phyloP scores from a whole-genome alignment of 192 early-diverging fungal genomes.

The Allomyces javanicus region DNA sequence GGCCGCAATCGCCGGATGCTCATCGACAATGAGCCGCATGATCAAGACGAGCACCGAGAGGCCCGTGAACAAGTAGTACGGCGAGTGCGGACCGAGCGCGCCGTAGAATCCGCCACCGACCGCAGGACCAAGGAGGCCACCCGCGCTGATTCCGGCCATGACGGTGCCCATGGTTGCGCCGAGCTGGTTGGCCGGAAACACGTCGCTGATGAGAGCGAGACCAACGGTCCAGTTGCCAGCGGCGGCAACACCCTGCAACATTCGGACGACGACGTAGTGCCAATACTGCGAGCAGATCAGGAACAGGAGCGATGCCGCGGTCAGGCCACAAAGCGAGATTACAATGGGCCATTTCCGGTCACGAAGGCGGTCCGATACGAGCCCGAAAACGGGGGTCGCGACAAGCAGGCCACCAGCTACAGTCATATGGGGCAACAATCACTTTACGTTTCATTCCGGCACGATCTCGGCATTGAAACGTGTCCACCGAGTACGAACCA shows the following conservation, averaged over 20 bases:
- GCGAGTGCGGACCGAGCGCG: not conserved
- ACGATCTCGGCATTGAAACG: too few relatives aligned
- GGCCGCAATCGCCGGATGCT: not conserved
- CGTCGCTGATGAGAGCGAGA: not conserved
- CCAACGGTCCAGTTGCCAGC: not conserved
- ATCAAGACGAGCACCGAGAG: not conserved
- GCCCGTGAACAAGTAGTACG: not conserved
- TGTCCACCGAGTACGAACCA: too few relatives aligned
- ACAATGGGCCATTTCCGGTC: too few relatives aligned
- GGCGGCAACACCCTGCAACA: not conserved
- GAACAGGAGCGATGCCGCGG: too few relatives aligned
- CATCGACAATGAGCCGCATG: not conserved
- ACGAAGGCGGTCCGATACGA: too few relatives aligned
- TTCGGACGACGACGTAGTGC: not conserved
- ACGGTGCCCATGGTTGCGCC: not conserved
- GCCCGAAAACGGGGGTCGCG: too few relatives aligned
- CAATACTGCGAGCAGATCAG: too few relatives aligned
- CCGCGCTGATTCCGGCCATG: not conserved
- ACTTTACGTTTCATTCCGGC: too few relatives aligned
- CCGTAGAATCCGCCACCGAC: not conserved
- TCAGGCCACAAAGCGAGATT: too few relatives aligned
- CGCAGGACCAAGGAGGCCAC: not conserved
- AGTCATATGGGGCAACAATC: too few relatives aligned
- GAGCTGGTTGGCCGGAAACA: not conserved
- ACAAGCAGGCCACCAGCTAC: too few relatives aligned